Evolutionary conservation across 805 yeast species (phyloP).

Genomic region (Wickerhamiella cacticola): DNA sequence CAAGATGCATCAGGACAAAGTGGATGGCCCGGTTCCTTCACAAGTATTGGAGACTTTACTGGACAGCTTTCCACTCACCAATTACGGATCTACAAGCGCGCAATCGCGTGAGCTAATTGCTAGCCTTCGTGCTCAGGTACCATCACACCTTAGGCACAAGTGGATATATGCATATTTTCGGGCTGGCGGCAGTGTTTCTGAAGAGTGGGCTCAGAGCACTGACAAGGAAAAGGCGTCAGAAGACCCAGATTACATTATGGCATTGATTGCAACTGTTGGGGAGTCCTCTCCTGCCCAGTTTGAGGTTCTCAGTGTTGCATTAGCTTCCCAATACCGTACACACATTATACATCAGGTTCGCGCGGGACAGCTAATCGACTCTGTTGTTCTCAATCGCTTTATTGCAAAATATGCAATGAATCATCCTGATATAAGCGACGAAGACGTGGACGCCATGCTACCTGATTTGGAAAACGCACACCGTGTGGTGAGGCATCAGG

Average conservation of each 20-base stretch:
- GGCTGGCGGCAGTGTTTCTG: constrained; percentile 17
- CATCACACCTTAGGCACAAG: constrained; percentile 9
- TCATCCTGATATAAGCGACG: constrained; percentile 3
- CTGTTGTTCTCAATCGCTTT: constrained; percentile 11
- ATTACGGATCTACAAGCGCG: constrained; percentile 8
- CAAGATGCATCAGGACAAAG: constrained; percentile 14
- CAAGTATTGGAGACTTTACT: constrained; percentile 17
- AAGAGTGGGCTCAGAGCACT: constrained; percentile 19
- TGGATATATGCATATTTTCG: constrained; percentile 24
- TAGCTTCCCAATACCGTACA: constrained; percentile 13
- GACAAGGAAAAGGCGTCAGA: background rate
- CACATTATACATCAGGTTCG: constrained; percentile 6
- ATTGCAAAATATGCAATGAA: constrained; percentile 12
- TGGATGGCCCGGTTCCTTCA: background rate
- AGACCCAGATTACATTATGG: constrained; percentile 15
- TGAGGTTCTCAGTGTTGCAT: constrained; percentile 15
- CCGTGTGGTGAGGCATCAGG: background rate
- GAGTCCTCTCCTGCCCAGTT: constrained; percentile 17
- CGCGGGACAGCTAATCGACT: constrained; percentile 9
- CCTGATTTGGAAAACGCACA: constrained; percentile 10
- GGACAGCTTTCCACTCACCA: constrained; percentile 22
- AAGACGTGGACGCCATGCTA: constrained; percentile 14
- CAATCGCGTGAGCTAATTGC: background rate
- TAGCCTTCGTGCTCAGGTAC: constrained; percentile 3
- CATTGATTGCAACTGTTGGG: constrained; percentile 18